These are phyloP conservation scores for Daedalea quercina DNA, from an alignment of 768 basidiomycete genomes.

Conservation along the genomic window DNA sequence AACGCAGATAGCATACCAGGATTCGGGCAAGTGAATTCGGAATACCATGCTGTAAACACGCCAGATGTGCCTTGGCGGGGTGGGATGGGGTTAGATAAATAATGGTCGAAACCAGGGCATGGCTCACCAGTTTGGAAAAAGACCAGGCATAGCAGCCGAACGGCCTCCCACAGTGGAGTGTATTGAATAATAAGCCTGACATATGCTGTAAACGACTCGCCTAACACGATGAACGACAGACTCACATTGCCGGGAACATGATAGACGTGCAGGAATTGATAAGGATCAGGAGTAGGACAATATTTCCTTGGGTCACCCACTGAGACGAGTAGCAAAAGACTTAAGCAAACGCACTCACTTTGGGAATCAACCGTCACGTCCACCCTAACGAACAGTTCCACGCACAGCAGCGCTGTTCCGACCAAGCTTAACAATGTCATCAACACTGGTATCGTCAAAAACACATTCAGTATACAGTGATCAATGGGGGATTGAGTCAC, in stretches of 20 bases:
- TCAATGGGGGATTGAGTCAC: constrained; percentile 1
- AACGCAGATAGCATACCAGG: constrained; percentile 22
- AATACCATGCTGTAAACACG: constrained; percentile 36
- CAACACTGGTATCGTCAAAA: constrained; percentile 27
- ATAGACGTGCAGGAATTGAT: constrained; percentile 10
- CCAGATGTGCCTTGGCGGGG: constrained; percentile 41
- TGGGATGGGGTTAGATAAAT: neutral
- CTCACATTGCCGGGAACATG: constrained; percentile 34
- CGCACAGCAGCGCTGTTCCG: constrained; percentile 41
- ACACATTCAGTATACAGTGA: neutral
- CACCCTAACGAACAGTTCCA: constrained; percentile 43
- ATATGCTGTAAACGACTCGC: neutral
- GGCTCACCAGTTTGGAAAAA: constrained; percentile 37
- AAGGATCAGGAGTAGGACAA: constrained; percentile 38
- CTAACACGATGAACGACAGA: constrained; percentile 8
- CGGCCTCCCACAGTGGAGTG: constrained; percentile 47
- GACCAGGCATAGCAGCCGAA: constrained; percentile 41
- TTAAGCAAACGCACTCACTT: constrained; percentile 29
- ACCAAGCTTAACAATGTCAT: constrained; percentile 38
- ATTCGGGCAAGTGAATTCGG: constrained; percentile 36
- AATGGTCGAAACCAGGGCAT: neutral
- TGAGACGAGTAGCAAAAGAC: neutral
- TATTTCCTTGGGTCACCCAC: constrained; percentile 29
- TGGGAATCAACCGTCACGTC: constrained; percentile 34
- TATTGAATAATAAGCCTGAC: constrained; percentile 40